phyloP scores from a whole-genome alignment of 2,329 filamentous ascomycete species.

The Hansfordia pulvinata region DNA sequence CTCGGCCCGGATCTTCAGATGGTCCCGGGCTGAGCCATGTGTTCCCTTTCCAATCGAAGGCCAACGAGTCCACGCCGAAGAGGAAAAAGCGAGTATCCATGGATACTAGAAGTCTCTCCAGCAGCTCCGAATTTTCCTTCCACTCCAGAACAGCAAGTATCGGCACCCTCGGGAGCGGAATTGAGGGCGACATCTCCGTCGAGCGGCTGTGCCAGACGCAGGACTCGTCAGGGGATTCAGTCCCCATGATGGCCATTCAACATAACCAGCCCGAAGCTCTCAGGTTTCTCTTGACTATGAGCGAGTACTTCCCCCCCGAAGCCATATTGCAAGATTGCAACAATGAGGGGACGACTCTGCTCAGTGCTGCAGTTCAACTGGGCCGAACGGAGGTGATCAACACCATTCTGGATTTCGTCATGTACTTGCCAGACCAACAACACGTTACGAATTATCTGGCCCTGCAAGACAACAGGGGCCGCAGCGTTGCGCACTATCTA shows the following conservation, averaged over 20 bases:
- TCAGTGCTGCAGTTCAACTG: slow-evolving; percentile 83
- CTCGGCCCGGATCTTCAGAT: slow-evolving; percentile 14
- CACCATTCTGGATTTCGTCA: slow-evolving; percentile 59
- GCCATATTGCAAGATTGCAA: slow-evolving; percentile 73
- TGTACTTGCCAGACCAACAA: slow-evolving; percentile 37
- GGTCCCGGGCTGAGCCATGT: slow-evolving; percentile 64
- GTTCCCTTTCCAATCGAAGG: slow-evolving; percentile 71
- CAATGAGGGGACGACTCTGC: slow-evolving; percentile 75
- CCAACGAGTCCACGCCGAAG: slow-evolving; percentile 27
- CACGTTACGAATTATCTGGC: slow-evolving; percentile 56
- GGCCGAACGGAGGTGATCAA: slow-evolving; percentile 64
- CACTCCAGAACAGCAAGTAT: slow-evolving; percentile 69
- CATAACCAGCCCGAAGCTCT: slow-evolving; percentile 58
- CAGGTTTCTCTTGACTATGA: slow-evolving; percentile 64
- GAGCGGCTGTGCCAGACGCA: slow-evolving; percentile 63
- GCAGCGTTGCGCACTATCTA: slow-evolving; percentile 88
- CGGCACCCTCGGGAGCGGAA: slow-evolving; percentile 55
- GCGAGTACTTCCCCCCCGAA: slow-evolving; percentile 59
- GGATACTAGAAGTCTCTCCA: slow-evolving; percentile 81
- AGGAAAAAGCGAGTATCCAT: slow-evolving; percentile 71
- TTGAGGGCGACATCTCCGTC: slow-evolving; percentile 79
- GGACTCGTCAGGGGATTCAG: slow-evolving; percentile 62
- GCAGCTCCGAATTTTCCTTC: slow-evolving; percentile 71
- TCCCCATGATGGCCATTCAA: slow-evolving; percentile 77
- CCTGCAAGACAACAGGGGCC: slow-evolving; percentile 69